Evolutionary conservation across 352 stramenopile species (phyloP), one percentile per base, ranked within the genome.

Genomic region (Globisporangium viniferum): DNA sequence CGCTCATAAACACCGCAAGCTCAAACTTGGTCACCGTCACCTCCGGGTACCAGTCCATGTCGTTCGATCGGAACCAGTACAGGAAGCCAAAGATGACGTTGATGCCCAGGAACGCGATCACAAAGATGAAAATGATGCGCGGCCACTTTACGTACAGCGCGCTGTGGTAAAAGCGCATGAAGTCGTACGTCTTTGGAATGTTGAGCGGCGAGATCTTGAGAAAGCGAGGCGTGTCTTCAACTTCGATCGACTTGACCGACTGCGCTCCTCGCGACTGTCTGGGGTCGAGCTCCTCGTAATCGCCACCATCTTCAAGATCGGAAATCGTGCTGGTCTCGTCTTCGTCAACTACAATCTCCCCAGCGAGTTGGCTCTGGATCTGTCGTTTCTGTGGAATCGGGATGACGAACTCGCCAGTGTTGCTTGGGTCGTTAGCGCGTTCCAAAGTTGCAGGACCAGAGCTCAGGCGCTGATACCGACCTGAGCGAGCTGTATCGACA

Each of bases 141-240:
- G 84, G 83, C 87, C 87, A 94, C 15, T 80, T 70, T 20, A 86
- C 72, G 70, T 94, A 81, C 48, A 94, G 67, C 44, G 87, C 87
- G 61, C 77, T 89, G 67, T 92, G 83, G 69, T 94, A 94, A 24
- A 94, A 69, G 1, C 76, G 77, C 83, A 92, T 88, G 31, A 94
- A 94, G 68, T 82, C 83, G 66, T 89, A 93, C 18, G 84, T 91
- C 63, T 91, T 91, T 7, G 87, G 87, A 39, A 94, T 91, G 64
- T 92, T 79, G 2, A 91, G 83, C 2, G 87, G 82, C 15, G 78
- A 59, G 55, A 94, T 90, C 18, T 79, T 81, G 35, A 93, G 76
- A 39, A 93, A 94, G 0, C 87, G 87, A 24, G 87, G 87, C 10
- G 87, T 94, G 59, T 94, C 86, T 39, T 92, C 79, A 7, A 94